Percentiles rank a stretch among this genome's conserved stretches.
These are phyloP conservation scores for Buddleja alternifolia DNA, from an alignment of 257 asterid genomes.

Conservation along the genomic window DNA sequence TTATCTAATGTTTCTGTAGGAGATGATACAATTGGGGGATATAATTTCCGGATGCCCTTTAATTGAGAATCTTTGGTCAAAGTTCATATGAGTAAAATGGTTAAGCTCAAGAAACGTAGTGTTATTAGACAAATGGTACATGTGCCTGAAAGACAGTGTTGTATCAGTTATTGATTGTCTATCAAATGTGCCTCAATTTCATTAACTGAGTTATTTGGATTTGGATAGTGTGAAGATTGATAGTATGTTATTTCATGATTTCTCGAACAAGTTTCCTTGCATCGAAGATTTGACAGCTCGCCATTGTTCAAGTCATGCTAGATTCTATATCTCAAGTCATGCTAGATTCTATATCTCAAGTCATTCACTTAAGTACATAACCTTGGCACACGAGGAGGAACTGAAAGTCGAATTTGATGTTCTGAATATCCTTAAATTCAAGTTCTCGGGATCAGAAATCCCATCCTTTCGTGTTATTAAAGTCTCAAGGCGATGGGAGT, in stretches of 20 bases:
- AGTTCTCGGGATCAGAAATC: background rate
- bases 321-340: background rate
- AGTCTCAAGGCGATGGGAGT: background rate
- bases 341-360: background rate
- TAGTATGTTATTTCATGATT: background rate
- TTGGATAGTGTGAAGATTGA: background rate
- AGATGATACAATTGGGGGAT: background rate
- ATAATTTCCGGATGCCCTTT: slow-evolving; percentile 22
- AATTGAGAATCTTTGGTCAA: slow-evolving; percentile 12
- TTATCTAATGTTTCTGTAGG: background rate
- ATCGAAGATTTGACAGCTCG: background rate
- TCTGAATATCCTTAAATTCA: background rate
- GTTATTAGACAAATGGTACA: background rate
- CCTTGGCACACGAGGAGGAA: background rate
- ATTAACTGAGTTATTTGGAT: background rate
- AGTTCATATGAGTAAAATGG: background rate
- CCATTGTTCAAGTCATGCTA: background rate
- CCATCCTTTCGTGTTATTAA: background rate
- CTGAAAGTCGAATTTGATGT: background rate
- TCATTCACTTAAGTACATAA: background rate
- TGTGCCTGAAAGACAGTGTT: too few relatives aligned
- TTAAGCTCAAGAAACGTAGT: background rate
- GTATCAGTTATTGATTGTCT: too few relatives aligned
- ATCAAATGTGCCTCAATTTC: background rate
- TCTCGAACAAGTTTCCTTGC: slow-evolving; percentile 12